Percentiles rank a stretch among this genome's conserved stretches.
phyloP scores from a whole-genome alignment of 306 rosid genomes.

The Begonia masoniana region DNA sequence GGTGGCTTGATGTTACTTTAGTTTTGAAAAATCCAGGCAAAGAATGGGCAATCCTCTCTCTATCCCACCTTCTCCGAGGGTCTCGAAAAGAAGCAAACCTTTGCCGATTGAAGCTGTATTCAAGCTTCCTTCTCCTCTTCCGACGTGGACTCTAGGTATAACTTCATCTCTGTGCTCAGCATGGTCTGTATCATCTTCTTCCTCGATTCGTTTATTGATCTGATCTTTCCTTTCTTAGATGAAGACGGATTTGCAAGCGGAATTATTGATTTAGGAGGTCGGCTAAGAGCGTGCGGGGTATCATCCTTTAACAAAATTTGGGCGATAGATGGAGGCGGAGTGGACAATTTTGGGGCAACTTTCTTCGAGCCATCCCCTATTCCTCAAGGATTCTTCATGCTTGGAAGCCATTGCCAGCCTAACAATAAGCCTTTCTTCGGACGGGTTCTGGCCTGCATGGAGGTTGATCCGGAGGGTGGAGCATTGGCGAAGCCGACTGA shows the following conservation, averaged over 20 bases:
- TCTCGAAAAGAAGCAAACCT: not conserved
- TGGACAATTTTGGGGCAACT: slow-evolving; percentile 35
- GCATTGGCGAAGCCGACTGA: slow-evolving; percentile 35
- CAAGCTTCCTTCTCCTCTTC: slow-evolving; percentile 41
- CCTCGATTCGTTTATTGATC: not conserved
- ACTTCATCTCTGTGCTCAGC: not conserved
- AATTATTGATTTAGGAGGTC: slow-evolving; percentile 57
- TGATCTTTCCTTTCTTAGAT: not conserved
- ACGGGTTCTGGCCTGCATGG: slow-evolving; percentile 48
- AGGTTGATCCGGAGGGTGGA: slow-evolving; percentile 7
- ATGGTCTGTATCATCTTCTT: not conserved
- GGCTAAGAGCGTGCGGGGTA: slow-evolving; percentile 34
- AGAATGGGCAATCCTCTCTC: no score
- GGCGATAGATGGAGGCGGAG: slow-evolving; percentile 48
- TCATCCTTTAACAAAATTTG: slow-evolving; percentile 51
- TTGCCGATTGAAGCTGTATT: slow-evolving; percentile 36
- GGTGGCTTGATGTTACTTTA: no score
- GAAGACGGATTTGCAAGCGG: slow-evolving; percentile 52
- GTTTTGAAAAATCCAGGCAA: no score
- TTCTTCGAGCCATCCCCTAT: slow-evolving; percentile 57
- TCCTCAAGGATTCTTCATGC: slow-evolving; percentile 49
- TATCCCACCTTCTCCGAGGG: not conserved
- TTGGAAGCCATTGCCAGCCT: slow-evolving; percentile 55
- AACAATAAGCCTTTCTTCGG: slow-evolving; percentile 59
- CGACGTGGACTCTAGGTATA: slow-evolving; percentile 33